A percentile compares a stretch with the other conserved stretches of the same genome.
phyloP scores from a whole-genome alignment of 164 flowering plant species.

The grape (Vitis vinifera) region ASM3070453v1 NC_081818.1:20925001-20925500 shows the following conservation, averaged over 20 bases:
- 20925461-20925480: no score
- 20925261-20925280: not conserved
- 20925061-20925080: constrained; percentile 86
- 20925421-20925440: not conserved
- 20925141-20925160: constrained; percentile 47
- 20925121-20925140: constrained; percentile 50
- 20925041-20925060: constrained; percentile 51
- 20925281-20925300: no score
- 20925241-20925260: constrained; percentile 50
- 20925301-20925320: no score
- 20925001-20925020: constrained; percentile 8
- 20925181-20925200: constrained; percentile 56
- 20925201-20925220: constrained; percentile 33
- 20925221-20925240: constrained; percentile 59
- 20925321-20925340: not conserved
- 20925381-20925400: no score
- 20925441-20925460: not conserved
- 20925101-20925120: constrained; percentile 35
- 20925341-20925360: not conserved
- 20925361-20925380: not conserved
- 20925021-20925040: constrained; percentile 50
- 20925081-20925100: constrained; percentile 48
- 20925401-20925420: not conserved
- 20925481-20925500: no score
- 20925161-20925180: constrained; percentile 75